Percentiles rank a stretch among this genome's conserved stretches.
phyloP scores from a whole-genome alignment of 148 eudicot genomes.

The Silene conica region DNA sequence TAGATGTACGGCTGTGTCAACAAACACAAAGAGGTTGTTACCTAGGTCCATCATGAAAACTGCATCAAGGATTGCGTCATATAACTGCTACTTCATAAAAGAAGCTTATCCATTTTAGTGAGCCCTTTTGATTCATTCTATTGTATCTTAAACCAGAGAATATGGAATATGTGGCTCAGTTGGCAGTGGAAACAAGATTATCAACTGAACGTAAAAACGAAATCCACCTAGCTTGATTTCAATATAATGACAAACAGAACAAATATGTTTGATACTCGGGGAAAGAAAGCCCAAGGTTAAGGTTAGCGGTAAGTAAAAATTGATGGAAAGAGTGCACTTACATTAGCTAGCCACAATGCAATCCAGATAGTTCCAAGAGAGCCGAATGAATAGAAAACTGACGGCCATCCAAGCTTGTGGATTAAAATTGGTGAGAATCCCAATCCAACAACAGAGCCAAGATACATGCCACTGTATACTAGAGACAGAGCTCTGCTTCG shows the following conservation, averaged over 20 bases:
- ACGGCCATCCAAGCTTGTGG: slow-evolving; percentile 90
- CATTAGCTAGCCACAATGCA: slow-evolving; percentile 82
- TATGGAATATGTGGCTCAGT: too few relatives aligned
- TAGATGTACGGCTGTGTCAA: background rate
- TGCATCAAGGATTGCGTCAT: background rate
- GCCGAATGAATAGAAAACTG: slow-evolving; percentile 91
- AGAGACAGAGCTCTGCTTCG: slow-evolving; percentile 96
- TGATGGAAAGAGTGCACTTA: slow-evolving; percentile 28
- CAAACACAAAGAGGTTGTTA: background rate
- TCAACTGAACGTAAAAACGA: too few relatives aligned
- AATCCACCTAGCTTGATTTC: too few relatives aligned
- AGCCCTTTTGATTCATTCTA: background rate
- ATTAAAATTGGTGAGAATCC: slow-evolving; percentile 83
- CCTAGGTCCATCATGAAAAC: background rate
- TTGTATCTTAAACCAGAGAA: background rate
- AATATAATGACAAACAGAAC: too few relatives aligned
- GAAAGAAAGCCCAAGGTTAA: background rate
- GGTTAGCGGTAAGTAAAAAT: background rate
- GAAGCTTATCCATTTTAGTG: background rate
- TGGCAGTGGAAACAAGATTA: too few relatives aligned
- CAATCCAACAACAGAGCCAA: slow-evolving; percentile 93
- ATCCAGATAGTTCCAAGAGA: slow-evolving; percentile 95
- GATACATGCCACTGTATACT: slow-evolving; percentile 99
- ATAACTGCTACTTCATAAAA: background rate
- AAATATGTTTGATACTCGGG: background rate